Evolutionary conservation across 768 basidiomycete genomes (phyloP), one percentile per base, ranked within the genome.

Genomic region (Mycena crocata): DNA sequence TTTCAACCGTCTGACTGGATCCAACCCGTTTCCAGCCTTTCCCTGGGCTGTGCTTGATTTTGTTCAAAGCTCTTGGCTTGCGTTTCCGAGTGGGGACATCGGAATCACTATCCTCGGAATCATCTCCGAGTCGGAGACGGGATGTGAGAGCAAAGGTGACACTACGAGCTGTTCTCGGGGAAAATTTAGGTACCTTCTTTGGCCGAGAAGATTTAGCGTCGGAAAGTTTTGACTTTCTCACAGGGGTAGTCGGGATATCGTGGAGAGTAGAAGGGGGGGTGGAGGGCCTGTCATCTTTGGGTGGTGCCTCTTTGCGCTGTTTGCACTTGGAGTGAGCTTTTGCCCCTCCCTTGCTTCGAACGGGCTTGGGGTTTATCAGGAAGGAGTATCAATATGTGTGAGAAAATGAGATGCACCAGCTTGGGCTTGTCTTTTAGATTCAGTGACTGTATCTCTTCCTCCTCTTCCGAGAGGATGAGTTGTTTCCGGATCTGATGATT

Each of bases 161-260:
- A 4, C 9, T 28, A 1, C 23, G 23, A 0, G 54, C 54, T 1
- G 54, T 55, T 5, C 13, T 14, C 13, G 54, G 54, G 9, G 54
- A 55, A n/a, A 55, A 55, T 42, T 39, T 55, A 17, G 54, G 37
- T 7, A 55, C 37, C 30, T 55, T 55, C n/a, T 40, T 55, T 1
- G 34, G 19, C 3, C 35, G 51, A 1, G 10, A 39, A 1, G 31
- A n/a, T 24, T 26, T 54, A 2, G n/a, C 32, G n/a, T n/a, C n/a
- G n/a, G n/a, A n/a, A n/a, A n/a, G n/a, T n/a, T 23, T 54, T 35
- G 46, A 13, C 46, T 6, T 13, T 28, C 39, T 55, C 10, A 55
- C 15, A 28, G 54, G 54, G 17, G 54, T 55, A 4, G 37, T 17
- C 14, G 54, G 54, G 17, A 55, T 55, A 19, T 55, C 54, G 12